Percentiles rank a stretch among this genome's conserved stretches.
These are phyloP conservation scores for Solanum megistacrolobum DNA, from an alignment of 257 asterid genomes.

Conservation along the genomic window DNA sequence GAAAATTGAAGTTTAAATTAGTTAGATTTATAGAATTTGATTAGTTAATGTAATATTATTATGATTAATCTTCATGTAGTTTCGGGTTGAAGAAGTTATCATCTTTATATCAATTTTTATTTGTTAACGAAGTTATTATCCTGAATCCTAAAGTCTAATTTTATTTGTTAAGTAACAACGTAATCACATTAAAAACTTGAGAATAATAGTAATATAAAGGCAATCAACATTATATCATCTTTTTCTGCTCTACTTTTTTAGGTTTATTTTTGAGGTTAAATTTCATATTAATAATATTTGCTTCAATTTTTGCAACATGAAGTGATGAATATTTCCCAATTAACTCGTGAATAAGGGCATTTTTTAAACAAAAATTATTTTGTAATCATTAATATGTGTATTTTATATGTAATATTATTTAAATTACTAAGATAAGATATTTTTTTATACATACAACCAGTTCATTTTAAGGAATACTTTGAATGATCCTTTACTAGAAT, in stretches of 20 bases:
- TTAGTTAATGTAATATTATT: neutral
- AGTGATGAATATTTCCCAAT: too few relatives aligned
- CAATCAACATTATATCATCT: neutral
- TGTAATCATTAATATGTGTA: too few relatives aligned
- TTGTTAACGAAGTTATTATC: neutral
- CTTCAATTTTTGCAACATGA: neutral
- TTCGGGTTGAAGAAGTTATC: neutral
- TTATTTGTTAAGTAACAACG: too few relatives aligned
- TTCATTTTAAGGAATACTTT: neutral
- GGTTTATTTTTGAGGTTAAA: fast-evolving
- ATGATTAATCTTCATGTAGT: neutral
- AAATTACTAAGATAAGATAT: too few relatives aligned
- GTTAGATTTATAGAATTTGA: neutral
- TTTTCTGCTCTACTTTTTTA: neutral
- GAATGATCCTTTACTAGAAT: neutral
- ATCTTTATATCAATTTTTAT: too few relatives aligned
- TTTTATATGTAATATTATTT: too few relatives aligned
- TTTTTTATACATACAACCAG: too few relatives aligned
- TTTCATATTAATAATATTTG: neutral
- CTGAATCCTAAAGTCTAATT: fast-evolving
- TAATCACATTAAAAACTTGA: neutral
- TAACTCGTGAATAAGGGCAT: too few relatives aligned
- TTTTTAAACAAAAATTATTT: too few relatives aligned
- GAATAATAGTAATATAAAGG: too few relatives aligned
- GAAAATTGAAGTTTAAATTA: neutral